Conservation (phyloP, 176 grass and related monocot species). For the Thalia dealbata region DNA sequence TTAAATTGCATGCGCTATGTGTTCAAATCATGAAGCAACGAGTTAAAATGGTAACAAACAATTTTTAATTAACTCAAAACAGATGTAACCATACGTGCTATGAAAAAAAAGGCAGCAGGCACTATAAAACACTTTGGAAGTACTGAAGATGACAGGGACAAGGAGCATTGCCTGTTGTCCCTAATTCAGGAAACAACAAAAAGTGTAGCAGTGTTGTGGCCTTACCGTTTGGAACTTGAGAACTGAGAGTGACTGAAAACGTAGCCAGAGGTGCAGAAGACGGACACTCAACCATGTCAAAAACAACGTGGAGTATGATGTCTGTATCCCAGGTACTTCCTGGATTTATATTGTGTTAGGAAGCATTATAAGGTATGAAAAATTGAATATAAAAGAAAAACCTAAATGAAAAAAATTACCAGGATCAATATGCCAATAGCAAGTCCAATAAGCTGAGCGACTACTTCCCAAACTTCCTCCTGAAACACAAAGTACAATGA, state of each 20-base stretch:
- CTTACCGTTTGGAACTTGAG: conserved; percentile 94
- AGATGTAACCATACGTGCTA: too few species aligned
- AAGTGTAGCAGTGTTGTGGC: conserved; percentile 39
- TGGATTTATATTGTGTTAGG: conserved; percentile 26
- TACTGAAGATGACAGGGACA: neutral
- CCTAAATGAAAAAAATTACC: conserved; percentile 28
- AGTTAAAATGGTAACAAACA: too few species aligned
- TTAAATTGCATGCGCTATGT: neutral
- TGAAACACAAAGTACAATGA: conserved; percentile 25
- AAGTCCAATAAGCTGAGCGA: conserved; percentile 69
- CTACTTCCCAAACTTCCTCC: conserved; percentile 99
- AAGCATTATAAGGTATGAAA: neutral
- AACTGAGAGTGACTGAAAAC: conserved; percentile 70
- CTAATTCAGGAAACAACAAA: neutral
- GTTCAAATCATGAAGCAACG: too few species aligned
- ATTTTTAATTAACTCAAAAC: too few species aligned
- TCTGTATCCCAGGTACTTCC: conserved; percentile 65
- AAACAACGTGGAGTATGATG: conserved; percentile 55
- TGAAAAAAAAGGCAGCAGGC: too few species aligned
- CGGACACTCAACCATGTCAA: conserved; percentile 60
- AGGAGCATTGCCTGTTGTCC: neutral
- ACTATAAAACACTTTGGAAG: too few species aligned
- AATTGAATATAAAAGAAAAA: neutral
- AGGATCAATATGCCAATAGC: conserved; percentile 53
- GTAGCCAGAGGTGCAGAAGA: conserved; percentile 83